A percentile compares a stretch with the other conserved stretches of the same genome.
phyloP scores from a whole-genome alignment of 805 yeast species.

The Saccharomycopsis fodiens region DNA sequence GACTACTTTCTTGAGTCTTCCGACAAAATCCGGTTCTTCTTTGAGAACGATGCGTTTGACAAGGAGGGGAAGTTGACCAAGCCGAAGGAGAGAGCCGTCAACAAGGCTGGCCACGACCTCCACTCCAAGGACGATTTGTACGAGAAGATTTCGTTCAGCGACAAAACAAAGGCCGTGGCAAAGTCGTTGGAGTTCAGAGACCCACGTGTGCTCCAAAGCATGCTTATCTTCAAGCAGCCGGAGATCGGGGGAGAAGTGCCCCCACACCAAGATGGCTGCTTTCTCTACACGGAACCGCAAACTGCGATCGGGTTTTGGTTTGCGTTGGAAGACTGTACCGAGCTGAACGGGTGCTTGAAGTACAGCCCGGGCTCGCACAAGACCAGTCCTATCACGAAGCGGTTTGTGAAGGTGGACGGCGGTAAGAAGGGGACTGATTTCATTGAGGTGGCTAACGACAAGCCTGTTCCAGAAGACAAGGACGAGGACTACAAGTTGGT shows the following conservation, averaged over 20 bases:
- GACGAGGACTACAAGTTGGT: conserved; percentile 41
- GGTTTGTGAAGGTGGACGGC: conserved; percentile 51
- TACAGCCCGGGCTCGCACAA: conserved; percentile 68
- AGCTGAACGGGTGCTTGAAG: conserved; percentile 59
- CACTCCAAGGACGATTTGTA: conserved; percentile 52
- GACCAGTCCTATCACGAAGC: conserved; percentile 43
- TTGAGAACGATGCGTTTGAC: conserved; percentile 65
- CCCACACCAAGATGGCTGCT: conserved; percentile 68
- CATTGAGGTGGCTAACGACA: conserved; percentile 26
- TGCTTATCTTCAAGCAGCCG: conserved; percentile 77
- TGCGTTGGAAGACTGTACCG: conserved; percentile 68
- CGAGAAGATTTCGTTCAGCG: conserved; percentile 41
- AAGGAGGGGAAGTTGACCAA: conserved; percentile 36
- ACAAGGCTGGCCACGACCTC: conserved; percentile 75
- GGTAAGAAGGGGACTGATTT: conserved; percentile 48
- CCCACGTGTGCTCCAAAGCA: conserved; percentile 68
- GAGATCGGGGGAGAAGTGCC: conserved; percentile 69
- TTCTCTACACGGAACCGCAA: conserved; percentile 64
- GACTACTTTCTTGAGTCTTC: conserved; percentile 61
- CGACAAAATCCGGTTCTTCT: conserved; percentile 60
- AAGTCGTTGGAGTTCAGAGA: conserved; percentile 45
- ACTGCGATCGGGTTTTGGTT: conserved; percentile 76
- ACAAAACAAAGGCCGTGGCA: conserved; percentile 44
- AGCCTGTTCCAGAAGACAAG: conserved; percentile 25
- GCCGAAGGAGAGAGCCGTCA: conserved; percentile 51